phyloP scores from a whole-genome alignment of 2,329 filamentous ascomycete species.

The Graphilbum ipis-grandicollis region DNA sequence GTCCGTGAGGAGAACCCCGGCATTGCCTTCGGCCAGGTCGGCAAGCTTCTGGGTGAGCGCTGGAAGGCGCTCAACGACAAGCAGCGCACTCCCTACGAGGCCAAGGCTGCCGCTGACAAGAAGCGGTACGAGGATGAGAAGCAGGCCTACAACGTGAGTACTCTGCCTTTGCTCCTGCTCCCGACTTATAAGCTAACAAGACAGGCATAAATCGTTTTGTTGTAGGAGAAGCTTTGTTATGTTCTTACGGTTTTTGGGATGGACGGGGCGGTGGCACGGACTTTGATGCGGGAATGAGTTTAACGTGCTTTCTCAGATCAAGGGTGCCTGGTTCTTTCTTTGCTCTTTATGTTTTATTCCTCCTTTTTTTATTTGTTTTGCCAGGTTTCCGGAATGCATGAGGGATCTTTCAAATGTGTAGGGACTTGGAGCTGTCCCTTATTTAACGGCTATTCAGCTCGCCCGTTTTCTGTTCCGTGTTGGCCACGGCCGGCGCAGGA shows the following conservation, averaged over 20 bases:
- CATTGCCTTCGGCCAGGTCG: slow-evolving; percentile 94
- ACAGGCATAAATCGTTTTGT: neutral
- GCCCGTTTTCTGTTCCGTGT: neutral
- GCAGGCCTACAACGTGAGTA: slow-evolving; percentile 75
- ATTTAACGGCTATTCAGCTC: no score
- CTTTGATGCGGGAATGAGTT: slow-evolving; percentile 9
- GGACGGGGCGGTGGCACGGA: slow-evolving; percentile 9
- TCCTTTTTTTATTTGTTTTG: slow-evolving; percentile 15
- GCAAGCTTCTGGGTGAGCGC: slow-evolving; percentile 93
- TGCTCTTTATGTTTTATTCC: slow-evolving; percentile 11
- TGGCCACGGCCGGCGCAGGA: neutral
- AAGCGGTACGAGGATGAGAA: slow-evolving; percentile 99
- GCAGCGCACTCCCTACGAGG: slow-evolving; percentile 86
- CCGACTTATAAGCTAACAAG: no score
- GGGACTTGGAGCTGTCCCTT: no score
- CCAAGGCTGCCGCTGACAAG: slow-evolving; percentile 94
- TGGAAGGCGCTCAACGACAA: slow-evolving; percentile 95
- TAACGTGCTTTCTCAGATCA: slow-evolving; percentile 6
- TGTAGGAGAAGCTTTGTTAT: slow-evolving; percentile 2
- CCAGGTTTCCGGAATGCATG: slow-evolving; percentile 8
- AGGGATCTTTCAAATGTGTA: slow-evolving; percentile 5
- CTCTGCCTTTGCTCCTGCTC: neutral
- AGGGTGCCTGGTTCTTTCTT: slow-evolving; percentile 8
- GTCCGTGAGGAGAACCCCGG: slow-evolving; percentile 97
- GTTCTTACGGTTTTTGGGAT: slow-evolving; percentile 6